Conservation (phyloP, 108 stramenopile species). For the Fragilariopsis cylindrus region DNA sequence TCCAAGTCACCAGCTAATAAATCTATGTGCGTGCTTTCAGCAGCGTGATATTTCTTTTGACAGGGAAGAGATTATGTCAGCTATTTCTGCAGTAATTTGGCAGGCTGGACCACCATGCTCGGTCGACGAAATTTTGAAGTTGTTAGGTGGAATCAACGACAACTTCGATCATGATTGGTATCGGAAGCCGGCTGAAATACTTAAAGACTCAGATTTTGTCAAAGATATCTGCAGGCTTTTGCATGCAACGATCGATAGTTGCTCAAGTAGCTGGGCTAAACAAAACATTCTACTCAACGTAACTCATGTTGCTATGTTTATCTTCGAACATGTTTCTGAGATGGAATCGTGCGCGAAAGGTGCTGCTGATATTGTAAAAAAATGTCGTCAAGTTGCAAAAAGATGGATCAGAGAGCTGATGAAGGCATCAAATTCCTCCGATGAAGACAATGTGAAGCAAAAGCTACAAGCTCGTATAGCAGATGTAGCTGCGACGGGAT, state of each 20-base stretch:
- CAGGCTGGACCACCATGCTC: background rate
- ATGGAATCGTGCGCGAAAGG: background rate
- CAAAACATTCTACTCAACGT: background rate
- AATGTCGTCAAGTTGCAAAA: background rate
- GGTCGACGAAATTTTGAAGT: background rate
- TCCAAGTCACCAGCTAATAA: background rate
- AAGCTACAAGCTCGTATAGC: background rate
- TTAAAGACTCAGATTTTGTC: background rate
- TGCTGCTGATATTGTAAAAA: background rate
- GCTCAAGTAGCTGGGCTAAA: slow-evolving; percentile 7
- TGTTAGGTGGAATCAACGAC: background rate
- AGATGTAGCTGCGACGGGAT: background rate
- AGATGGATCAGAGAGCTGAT: background rate
- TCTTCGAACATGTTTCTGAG: background rate
- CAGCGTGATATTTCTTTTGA: background rate
- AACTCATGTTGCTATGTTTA: background rate
- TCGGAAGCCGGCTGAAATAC: background rate
- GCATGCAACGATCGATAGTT: background rate
- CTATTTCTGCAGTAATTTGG: background rate
- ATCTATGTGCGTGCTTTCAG: background rate
- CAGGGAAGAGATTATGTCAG: background rate
- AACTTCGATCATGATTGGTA: background rate
- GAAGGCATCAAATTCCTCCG: background rate
- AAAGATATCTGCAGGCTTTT: background rate
- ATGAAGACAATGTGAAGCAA: background rate